Base-by-base conservation (phyloP, 257 asterid species). In the Nicotiana knightiana region DNA sequence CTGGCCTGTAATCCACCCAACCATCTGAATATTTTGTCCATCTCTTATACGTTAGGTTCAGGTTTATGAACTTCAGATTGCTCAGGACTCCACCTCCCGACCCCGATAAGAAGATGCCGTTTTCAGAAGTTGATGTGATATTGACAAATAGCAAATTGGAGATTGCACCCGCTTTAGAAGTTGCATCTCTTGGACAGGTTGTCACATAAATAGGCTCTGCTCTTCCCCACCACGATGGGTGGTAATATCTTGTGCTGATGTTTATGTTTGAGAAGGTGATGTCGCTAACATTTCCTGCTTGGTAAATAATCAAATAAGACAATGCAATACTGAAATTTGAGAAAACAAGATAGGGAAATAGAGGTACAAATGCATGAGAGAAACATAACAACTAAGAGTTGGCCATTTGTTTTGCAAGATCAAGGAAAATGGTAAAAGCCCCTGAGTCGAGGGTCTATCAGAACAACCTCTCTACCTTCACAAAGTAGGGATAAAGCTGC, bases 221-320 rank as follows among this genome's bases (percentile, higher is more conserved):
- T 86, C 99, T 91, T 2, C 99, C 99, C 98, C 99, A 96, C 97
- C 99, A 96, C 13, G 89, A 93, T 4, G 93, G 91, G 82, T 96
- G 95, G 77, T 94, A 96, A 73, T 94, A 96, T 82, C 98, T 89
- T 2, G 99, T 94, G 82, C 86, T 93, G 81, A 94, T 93, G 33
- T 90, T 92, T 10, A 94, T 92, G 93, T 96, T 94, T 35, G 99
- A 96, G 81, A 96, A 96, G 65, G 93, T 93, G 43, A 94, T 76
- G 82, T 93, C 97, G 11, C 94, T 89, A 65, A 89, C 99, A 81
- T 92, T 86, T 24, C 97, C 99, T 93, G 91, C 91, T 89, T 3
- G 1, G 32, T 15, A 39, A 75, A 48, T 53, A n/a, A 57, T 35
- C 18, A 43, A 68, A 7, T 67, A 18, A 43, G 77, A 63, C 35